These are phyloP conservation scores for Epichloe glyceriae DNA, from an alignment of 2,329 filamentous ascomycete genomes.

Conservation along the genomic window DNA sequence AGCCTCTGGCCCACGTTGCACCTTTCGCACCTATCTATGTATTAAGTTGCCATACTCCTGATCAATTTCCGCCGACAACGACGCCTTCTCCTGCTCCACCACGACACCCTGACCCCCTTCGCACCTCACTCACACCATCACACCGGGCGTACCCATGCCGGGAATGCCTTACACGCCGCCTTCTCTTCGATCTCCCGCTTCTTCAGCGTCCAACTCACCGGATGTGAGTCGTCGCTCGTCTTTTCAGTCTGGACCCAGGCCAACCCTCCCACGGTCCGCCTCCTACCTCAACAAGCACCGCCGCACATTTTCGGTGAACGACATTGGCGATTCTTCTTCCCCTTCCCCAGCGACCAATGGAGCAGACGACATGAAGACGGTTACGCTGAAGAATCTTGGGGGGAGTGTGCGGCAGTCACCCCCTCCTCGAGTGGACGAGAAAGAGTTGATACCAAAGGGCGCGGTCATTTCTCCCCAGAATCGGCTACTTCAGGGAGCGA, in stretches of 20 bases:
- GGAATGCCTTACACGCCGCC: slow-evolving; percentile 86
- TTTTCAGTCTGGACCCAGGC: slow-evolving; percentile 35
- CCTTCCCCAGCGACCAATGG: slow-evolving; percentile 20
- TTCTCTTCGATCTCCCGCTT: slow-evolving; percentile 49
- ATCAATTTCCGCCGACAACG: not conserved
- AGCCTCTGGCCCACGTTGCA: not conserved
- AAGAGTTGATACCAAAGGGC: slow-evolving; percentile 59
- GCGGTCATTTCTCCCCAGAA: slow-evolving; percentile 88
- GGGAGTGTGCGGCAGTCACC: slow-evolving; percentile 66
- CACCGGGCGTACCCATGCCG: slow-evolving; percentile 14
- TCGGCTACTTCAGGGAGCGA: slow-evolving; percentile 72
- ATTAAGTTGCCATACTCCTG: not conserved
- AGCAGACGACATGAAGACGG: slow-evolving; percentile 10
- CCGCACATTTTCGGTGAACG: slow-evolving; percentile 38
- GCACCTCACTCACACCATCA: slow-evolving; percentile 3
- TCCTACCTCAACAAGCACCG: slow-evolving; percentile 54
- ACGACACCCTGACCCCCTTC: not conserved
- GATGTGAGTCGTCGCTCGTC: slow-evolving; percentile 46
- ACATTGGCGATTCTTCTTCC: slow-evolving; percentile 14
- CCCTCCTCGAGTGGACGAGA: slow-evolving; percentile 59
- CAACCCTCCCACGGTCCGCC: slow-evolving; percentile 47
- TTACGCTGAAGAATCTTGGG: slow-evolving; percentile 32
- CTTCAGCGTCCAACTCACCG: slow-evolving; percentile 44
- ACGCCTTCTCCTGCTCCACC: not conserved
- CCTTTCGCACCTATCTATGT: slow-evolving; percentile 1